These are phyloP conservation scores for Fusarium humuli DNA, from an alignment of 2,329 filamentous ascomycete species.

Conservation along the genomic window DNA sequence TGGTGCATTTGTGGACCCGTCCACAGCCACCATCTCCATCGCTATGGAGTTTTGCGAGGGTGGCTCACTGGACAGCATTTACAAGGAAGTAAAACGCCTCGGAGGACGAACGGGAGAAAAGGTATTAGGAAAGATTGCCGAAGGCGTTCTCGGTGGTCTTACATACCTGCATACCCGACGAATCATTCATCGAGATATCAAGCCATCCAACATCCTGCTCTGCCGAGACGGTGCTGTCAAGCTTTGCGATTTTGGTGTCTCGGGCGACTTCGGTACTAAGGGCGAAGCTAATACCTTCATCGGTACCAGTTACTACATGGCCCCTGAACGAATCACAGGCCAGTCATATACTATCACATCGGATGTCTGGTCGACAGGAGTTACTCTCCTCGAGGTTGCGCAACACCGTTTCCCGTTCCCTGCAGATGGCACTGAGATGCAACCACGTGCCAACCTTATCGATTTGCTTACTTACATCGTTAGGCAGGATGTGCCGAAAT, in stretches of 20 bases:
- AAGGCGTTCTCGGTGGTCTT: constrained; percentile 91
- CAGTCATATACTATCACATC: constrained; percentile 99
- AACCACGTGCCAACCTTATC: constrained; percentile 90
- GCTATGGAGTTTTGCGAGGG: constrained; percentile 99
- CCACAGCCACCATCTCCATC: constrained; percentile 97
- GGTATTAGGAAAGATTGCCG: constrained; percentile 94
- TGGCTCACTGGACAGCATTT: constrained; percentile 94
- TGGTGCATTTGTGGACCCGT: constrained; percentile 94
- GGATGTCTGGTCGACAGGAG: constrained; percentile 97
- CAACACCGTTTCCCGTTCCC: constrained; percentile 99
- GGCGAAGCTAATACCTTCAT: constrained; percentile 99
- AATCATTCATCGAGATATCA: constrained; percentile 99
- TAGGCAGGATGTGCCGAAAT: constrained; percentile 90
- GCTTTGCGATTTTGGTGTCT: constrained; percentile 97
- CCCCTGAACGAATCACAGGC: constrained; percentile 95
- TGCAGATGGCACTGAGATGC: constrained; percentile 94
- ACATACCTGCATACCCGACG: constrained; percentile 96
- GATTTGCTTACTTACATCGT: constrained; percentile 98
- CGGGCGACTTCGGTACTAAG: constrained; percentile 97
- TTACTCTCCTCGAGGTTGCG: constrained; percentile 98
- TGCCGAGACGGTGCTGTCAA: constrained; percentile 95
- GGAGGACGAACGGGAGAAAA: constrained; percentile 97
- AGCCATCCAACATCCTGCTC: constrained; percentile 95
- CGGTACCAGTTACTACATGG: constrained; percentile 99
- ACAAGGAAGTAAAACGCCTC: constrained; percentile 95